Conservation (phyloP, 1,139 yeast genomes). For the Barnettozyma hawaiiensis region DNA sequence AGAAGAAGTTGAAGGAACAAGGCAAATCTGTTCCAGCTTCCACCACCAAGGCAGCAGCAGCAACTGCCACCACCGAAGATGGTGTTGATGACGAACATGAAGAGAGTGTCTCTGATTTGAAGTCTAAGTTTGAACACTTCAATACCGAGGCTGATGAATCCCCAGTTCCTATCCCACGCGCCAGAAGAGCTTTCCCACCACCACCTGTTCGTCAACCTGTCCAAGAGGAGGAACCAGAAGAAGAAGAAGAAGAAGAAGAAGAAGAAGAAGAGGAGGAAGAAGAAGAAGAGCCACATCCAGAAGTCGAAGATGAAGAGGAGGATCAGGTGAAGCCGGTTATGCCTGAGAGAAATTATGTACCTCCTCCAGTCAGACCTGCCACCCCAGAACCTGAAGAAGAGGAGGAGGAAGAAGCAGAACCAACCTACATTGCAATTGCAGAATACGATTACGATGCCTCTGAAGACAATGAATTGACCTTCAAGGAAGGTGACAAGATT, state of each 20-base stretch:
- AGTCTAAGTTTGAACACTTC: slow-evolving; percentile 30
- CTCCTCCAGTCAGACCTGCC: slow-evolving; percentile 19
- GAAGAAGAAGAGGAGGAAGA: slow-evolving; percentile 18
- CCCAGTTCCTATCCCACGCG: slow-evolving; percentile 17
- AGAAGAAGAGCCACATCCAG: slow-evolving; percentile 4
- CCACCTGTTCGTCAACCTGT: slow-evolving; percentile 13
- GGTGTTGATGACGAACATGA: slow-evolving; percentile 22
- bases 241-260: slow-evolving; percentile 14
- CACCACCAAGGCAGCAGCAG: background rate
- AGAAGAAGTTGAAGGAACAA: slow-evolving; percentile 55
- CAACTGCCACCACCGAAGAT: slow-evolving; percentile 1
- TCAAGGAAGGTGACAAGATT: slow-evolving; percentile 77
- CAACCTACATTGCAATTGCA: slow-evolving; percentile 60
- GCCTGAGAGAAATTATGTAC: slow-evolving; percentile 11
- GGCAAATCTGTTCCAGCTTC: slow-evolving; percentile 23
- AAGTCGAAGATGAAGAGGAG: slow-evolving; percentile 27
- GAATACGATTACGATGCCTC: slow-evolving; percentile 84
- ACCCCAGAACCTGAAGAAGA: slow-evolving; percentile 28
- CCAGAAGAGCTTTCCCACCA: slow-evolving; percentile 13
- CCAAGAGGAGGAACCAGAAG: slow-evolving; percentile 17
- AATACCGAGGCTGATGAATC: slow-evolving; percentile 23
- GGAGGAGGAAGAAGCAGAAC: slow-evolving; percentile 27
- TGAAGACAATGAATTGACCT: slow-evolving; percentile 84
- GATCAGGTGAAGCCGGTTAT: slow-evolving; percentile 23
- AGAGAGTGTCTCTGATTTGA: slow-evolving; percentile 29